These are phyloP conservation scores for Lathyrus oleraceus DNA, from an alignment of 306 rosid species.

Conservation along the genomic window DNA sequence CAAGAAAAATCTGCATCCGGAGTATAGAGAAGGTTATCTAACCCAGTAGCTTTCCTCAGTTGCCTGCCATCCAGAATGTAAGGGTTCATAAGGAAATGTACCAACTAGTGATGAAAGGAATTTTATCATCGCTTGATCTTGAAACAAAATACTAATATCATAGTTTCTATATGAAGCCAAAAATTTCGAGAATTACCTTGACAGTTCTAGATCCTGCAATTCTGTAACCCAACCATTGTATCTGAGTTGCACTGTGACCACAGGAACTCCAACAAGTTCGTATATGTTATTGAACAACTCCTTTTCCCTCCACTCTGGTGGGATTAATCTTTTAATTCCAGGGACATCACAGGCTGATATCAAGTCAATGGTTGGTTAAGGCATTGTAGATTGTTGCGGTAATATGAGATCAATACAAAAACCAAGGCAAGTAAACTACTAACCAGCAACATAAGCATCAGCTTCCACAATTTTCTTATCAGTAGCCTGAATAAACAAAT, in stretches of 20 bases:
- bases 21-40: constrained; percentile 95
- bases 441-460: constrained; percentile 96
- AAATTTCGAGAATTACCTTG: constrained; percentile 62
- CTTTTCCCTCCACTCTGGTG: constrained; percentile 78
- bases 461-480: constrained; percentile 80
- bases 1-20: constrained; percentile 99
- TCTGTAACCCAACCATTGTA: constrained; percentile 99
- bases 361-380: constrained; percentile 39
- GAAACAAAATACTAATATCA: background rate
- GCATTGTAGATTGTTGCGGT: constrained; percentile 14
- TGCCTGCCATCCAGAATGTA: constrained; percentile 60
- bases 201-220: constrained; percentile 85
- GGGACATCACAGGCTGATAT: constrained; percentile 96
- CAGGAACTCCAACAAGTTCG: constrained; percentile 93
- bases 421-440: constrained; percentile 38
- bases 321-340: constrained; percentile 89
- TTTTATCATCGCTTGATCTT: background rate
- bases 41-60: constrained; percentile 72
- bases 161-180: constrained; percentile 20
- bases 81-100: constrained; percentile 39
- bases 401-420: constrained; percentile 20
- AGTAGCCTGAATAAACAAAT: constrained; percentile 66
- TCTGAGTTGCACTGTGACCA: constrained; percentile 98
- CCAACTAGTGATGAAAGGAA: constrained; percentile 9
- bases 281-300: constrained; percentile 80